Base-by-base conservation (phyloP, 2,329 filamentous ascomycete genomes). In the Coniella lustricola region DNA sequence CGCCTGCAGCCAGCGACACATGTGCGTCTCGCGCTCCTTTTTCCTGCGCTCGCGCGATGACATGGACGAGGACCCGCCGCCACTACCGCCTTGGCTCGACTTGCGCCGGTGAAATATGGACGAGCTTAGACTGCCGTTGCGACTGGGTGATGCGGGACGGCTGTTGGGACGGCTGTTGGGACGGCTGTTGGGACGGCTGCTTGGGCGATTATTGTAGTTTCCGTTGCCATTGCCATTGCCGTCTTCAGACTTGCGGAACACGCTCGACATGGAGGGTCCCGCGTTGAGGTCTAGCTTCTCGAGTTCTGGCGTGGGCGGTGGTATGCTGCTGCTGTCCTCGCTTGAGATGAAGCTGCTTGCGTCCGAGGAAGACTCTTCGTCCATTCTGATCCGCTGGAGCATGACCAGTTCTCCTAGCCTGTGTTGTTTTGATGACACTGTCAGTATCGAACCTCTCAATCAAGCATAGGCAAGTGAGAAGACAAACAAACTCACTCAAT, bases 371-470 rank as follows among this genome's bases (percentile, higher is more conserved):
- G 62, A 58, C 35, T 64, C 62, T 49, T 74, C 71, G 44, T 66
- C 64, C n/a, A 67, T 57, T 4, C 61, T 60, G 34, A 74, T 64
- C 34, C 68, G 67, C 4, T 75, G 72, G 25, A 83, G 71, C 75
- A 82, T 80, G 12, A 81, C 76, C 3, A 96, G 70, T 62, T 96
- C 90, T 3, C 90, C 91, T 1, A 96, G 70, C 64, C 76, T 80
- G 41, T 33, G 16, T 29, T 22, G 18, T 39, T 38, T 13, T 12
- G 12, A 3, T 35, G 7, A 5, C 16, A 29, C 48, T 13, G 33
- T 14, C 12, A 35, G 33, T 16, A 5, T 25, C 12, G 4, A 9
- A n/a, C n/a, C n/a, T n/a, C n/a, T n/a, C n/a, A n/a, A n/a, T n/a
- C n/a, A n/a, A n/a, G n/a, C n/a, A n/a, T n/a, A n/a, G n/a, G n/a